phyloP scores from a whole-genome alignment of 805 yeast genomes.

The Hanseniaspora clermontiae region DNA sequence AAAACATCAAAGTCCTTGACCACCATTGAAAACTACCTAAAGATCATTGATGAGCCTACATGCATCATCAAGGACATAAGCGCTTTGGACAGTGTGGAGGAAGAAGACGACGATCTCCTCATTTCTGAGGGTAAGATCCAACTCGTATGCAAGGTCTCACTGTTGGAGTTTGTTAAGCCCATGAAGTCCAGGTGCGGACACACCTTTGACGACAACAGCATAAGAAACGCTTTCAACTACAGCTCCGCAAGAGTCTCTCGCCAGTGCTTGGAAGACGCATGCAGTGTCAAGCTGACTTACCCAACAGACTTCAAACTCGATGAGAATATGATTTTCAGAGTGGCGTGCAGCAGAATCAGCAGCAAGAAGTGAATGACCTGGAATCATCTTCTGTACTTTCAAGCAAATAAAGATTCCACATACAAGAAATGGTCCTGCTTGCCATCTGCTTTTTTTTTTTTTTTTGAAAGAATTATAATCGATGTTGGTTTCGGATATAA shows the following conservation, averaged over 20 bases:
- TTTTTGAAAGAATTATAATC: not conserved
- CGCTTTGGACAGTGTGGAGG: conserved; percentile 24
- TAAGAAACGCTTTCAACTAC: conserved; percentile 27
- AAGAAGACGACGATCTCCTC: conserved; percentile 39
- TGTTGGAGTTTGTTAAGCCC: conserved; percentile 41
- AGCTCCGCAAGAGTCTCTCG: not conserved
- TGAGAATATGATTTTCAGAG: conserved; percentile 43
- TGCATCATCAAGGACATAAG: conserved; percentile 14
- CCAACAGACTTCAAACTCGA: conserved; percentile 35
- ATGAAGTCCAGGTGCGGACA: conserved; percentile 51
- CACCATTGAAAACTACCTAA: conserved; percentile 1
- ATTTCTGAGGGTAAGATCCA: conserved; percentile 63
- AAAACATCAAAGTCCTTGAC: not conserved
- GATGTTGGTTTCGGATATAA: not conserved
- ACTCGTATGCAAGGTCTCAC: conserved; percentile 54
- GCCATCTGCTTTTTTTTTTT: too few relatives aligned
- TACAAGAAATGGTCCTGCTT: too few relatives aligned
- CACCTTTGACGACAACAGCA: conserved; percentile 42
- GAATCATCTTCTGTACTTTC: too few relatives aligned
- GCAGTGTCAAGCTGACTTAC: conserved; percentile 30
- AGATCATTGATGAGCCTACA: conserved; percentile 1
- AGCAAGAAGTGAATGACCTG: conserved; percentile 6
- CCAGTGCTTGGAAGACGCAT: conserved; percentile 51
- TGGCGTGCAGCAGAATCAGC: conserved; percentile 30
- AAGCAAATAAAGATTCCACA: too few relatives aligned